Conservation (phyloP, 331 rosid species). For the Acacia concinna region DNA sequence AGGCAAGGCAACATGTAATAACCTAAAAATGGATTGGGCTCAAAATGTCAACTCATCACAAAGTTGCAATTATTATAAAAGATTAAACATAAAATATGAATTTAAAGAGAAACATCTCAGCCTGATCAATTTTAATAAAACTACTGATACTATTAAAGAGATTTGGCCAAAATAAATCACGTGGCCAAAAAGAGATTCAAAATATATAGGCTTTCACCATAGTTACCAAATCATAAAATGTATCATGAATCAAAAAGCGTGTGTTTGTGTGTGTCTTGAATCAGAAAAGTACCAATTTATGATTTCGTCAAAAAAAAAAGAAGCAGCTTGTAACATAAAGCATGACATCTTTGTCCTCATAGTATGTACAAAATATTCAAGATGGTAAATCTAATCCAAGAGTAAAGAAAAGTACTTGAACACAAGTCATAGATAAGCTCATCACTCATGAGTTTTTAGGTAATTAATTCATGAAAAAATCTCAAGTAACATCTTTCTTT, state of each 20-base stretch:
- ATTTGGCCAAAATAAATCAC: slow-evolving; percentile 15
- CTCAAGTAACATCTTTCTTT: background rate
- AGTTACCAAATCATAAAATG: background rate
- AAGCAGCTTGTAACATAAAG: background rate
- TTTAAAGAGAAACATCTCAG: slow-evolving; percentile 1
- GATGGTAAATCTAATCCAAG: background rate
- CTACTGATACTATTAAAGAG: slow-evolving; percentile 12
- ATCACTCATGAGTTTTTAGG: background rate
- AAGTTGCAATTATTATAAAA: slow-evolving; percentile 7
- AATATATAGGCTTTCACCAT: background rate
- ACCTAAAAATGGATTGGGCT: background rate
- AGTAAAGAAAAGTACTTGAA: background rate
- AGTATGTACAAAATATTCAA: background rate
- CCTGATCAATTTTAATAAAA: slow-evolving; percentile 12
- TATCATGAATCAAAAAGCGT: background rate
- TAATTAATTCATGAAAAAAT: background rate
- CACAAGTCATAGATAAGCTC: background rate
- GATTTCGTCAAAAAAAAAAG: background rate
- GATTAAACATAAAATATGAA: background rate
- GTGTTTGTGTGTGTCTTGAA: background rate
- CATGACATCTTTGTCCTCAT: background rate
- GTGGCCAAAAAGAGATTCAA: slow-evolving; percentile 18
- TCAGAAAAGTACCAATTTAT: background rate
- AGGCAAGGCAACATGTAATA: background rate
- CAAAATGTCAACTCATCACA: slow-evolving; percentile 21